A percentile compares a stretch with the other conserved stretches of the same genome.
These are phyloP conservation scores for Ormosia semicastrata DNA, from an alignment of 306 rosid species.

Conservation along the genomic window DNA sequence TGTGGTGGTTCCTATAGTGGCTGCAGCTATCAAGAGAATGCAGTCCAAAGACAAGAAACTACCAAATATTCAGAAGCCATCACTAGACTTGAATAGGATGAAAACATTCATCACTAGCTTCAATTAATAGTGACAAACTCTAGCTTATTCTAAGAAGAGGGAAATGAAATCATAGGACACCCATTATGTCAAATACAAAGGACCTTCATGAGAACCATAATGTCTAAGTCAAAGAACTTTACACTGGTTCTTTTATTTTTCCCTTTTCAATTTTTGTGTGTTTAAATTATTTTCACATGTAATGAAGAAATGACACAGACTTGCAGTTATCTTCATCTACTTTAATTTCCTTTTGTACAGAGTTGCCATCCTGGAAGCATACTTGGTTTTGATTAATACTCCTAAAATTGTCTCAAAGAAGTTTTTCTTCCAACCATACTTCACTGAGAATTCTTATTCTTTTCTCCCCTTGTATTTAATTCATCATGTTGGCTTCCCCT, in stretches of 20 bases:
- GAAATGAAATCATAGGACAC: slow-evolving; percentile 1
- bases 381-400: slow-evolving; percentile 1
- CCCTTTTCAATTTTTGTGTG: not conserved
- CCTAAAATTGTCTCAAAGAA: not conserved
- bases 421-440: not conserved
- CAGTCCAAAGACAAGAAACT: no score
- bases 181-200: not conserved
- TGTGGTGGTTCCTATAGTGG: no score
- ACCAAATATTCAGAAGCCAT: no score
- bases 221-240: not conserved
- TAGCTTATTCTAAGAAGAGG: not conserved
- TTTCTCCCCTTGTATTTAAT: not conserved
- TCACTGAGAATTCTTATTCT: not conserved
- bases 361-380: not conserved
- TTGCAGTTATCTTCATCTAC: not conserved
- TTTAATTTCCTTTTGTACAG: not conserved
- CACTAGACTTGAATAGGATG: not conserved
- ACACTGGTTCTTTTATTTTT: not conserved
- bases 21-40: no score
- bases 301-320: not conserved
- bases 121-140: not conserved
- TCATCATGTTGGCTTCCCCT: not conserved
- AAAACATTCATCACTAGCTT: not conserved
- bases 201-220: not conserved
- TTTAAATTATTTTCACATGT: not conserved